These are phyloP conservation scores for Cutaneotrichosporon sp. DNA, from an alignment of 1,284 basidiomycete species.

Conservation along the genomic window DNA sequence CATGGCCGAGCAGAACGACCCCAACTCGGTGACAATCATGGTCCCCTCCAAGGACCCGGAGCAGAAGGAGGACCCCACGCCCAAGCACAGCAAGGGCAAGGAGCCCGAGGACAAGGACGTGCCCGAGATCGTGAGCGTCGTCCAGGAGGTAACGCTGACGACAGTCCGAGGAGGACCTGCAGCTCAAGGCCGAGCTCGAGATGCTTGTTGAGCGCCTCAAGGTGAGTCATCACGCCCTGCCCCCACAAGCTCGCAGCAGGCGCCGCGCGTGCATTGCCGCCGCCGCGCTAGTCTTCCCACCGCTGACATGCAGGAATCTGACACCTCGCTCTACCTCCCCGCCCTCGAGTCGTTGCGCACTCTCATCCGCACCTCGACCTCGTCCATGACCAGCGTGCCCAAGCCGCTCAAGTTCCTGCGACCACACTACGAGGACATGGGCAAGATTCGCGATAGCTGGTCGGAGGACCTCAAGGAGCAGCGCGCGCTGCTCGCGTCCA, in stretches of 20 bases:
- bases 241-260: not conserved
- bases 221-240: slow-evolving; percentile 56
- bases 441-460: slow-evolving; percentile 80
- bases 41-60: slow-evolving; percentile 56
- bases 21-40: slow-evolving; percentile 45
- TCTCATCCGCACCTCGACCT: slow-evolving; percentile 93
- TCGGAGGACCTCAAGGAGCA: slow-evolving; percentile 63
- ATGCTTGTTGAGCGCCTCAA: slow-evolving; percentile 95
- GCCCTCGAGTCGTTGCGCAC: slow-evolving; percentile 93
- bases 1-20: slow-evolving; percentile 34
- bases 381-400: slow-evolving; percentile 99
- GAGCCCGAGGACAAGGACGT: slow-evolving; percentile 59
- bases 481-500: slow-evolving; percentile 95
- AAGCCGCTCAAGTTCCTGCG: slow-evolving; percentile 99
- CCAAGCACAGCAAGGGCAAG: slow-evolving; percentile 54
- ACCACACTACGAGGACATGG: slow-evolving; percentile 89
- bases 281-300: not conserved
- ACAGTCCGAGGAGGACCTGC: slow-evolving; percentile 92
- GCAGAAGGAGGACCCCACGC: slow-evolving; percentile 54
- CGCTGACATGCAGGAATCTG: slow-evolving; percentile 68
- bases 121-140: slow-evolving; percentile 75
- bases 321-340: slow-evolving; percentile 80
- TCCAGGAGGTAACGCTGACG: slow-evolving; percentile 17
- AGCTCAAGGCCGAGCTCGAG: slow-evolving; percentile 92
- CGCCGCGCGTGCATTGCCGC: not conserved